Evolutionary conservation across 169 alveolate genomes (phyloP).

Genomic region (Plasmodium billcollinsi): DNA sequence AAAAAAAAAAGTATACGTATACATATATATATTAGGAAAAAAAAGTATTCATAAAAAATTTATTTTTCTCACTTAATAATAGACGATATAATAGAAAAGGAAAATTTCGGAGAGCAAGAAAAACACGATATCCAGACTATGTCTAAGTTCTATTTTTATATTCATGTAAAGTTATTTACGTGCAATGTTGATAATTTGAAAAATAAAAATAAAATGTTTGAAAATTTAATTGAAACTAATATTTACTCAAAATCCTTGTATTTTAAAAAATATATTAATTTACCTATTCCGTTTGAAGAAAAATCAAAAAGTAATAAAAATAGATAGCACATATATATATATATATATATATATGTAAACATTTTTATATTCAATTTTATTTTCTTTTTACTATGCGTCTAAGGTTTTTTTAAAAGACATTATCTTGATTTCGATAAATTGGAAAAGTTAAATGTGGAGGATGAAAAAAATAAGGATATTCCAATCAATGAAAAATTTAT

Average conservation of each 20-base stretch:
- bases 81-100: constrained; percentile 39
- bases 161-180: constrained; percentile 67
- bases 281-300: constrained; percentile 73
- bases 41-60: neutral
- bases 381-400: no score
- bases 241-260: constrained; percentile 60
- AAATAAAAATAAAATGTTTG: constrained; percentile 41
- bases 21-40: neutral
- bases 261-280: constrained; percentile 55
- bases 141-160: constrained; percentile 65
- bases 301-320: constrained; percentile 55
- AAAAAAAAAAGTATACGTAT: neutral
- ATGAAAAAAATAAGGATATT: constrained; percentile 14
- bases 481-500: constrained; percentile 19
- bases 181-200: constrained; percentile 41
- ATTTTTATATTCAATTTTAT: constrained; percentile 9
- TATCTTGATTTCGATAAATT: constrained; percentile 60
- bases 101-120: constrained; percentile 27
- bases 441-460: constrained; percentile 23
- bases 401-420: constrained; percentile 75
- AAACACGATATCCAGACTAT: constrained; percentile 13
- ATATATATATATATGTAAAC: neutral
- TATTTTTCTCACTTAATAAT: neutral
- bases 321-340: neutral
- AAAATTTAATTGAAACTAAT: constrained; percentile 59